A percentile compares a stretch with the other conserved stretches of the same genome.
phyloP scores from a whole-genome alignment of 768 basidiomycete genomes.

The Chiua virens region DNA sequence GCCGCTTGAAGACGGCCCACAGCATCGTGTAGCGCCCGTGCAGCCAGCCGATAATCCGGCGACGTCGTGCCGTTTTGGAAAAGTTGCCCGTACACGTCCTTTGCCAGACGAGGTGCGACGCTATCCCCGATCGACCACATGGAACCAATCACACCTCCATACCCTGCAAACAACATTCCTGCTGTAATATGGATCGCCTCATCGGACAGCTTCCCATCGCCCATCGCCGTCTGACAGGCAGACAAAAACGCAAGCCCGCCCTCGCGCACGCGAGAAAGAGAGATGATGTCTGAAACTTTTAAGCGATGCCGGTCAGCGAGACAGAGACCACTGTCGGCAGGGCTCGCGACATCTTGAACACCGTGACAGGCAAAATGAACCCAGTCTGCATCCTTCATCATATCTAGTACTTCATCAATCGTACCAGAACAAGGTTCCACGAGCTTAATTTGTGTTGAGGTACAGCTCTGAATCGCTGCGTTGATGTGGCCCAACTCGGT shows the following conservation, averaged over 20 bases:
- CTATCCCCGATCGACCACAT: constrained; percentile 45
- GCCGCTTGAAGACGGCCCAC: not conserved
- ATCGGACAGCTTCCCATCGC: constrained; percentile 32
- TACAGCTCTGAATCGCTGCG: not conserved
- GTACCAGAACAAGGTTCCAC: not conserved
- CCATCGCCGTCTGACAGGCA: constrained; percentile 45
- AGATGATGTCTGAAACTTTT: constrained; percentile 1
- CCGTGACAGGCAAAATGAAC: constrained; percentile 35
- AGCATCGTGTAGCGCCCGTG: not conserved
- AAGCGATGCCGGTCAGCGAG: constrained; percentile 10
- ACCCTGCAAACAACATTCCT: constrained; percentile 36
- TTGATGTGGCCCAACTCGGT: constrained; percentile 25
- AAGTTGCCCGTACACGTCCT: constrained; percentile 28
- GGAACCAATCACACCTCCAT: constrained; percentile 36
- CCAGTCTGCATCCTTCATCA: constrained; percentile 6
- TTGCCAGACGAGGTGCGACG: constrained; percentile 33
- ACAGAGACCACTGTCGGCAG: constrained; percentile 18
- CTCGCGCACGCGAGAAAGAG: constrained; percentile 11
- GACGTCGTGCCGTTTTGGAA: not conserved
- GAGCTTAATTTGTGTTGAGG: not conserved
- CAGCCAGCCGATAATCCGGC: not conserved
- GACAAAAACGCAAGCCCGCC: constrained; percentile 43
- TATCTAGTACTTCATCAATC: not conserved
- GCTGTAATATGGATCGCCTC: constrained; percentile 44
- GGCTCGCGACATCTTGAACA: constrained; percentile 12